These are phyloP conservation scores for Macroventuria anomochaeta DNA, from an alignment of 2,329 filamentous ascomycete genomes.

Conservation along the genomic window DNA sequence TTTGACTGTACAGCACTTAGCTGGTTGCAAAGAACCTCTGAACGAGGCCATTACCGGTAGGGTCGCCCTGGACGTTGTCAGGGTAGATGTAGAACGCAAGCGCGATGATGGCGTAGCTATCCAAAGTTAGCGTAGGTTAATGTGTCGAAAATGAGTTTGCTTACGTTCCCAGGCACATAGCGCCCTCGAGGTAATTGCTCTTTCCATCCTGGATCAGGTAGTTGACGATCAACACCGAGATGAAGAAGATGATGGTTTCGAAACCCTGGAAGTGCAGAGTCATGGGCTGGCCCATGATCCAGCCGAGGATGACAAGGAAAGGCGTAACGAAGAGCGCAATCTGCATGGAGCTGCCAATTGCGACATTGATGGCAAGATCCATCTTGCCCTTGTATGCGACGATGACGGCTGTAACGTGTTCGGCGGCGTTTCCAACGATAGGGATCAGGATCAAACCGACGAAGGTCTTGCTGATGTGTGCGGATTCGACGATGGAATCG, in stretches of 20 bases:
- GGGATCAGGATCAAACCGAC: slow-evolving; percentile 64
- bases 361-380: slow-evolving; percentile 63
- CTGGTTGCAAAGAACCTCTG: slow-evolving; percentile 35
- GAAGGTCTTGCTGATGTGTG: slow-evolving; percentile 62
- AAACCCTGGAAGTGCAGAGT: slow-evolving; percentile 85
- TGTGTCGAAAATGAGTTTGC: slow-evolving; percentile 14
- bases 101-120: slow-evolving; percentile 64
- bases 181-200: slow-evolving; percentile 86
- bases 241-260: slow-evolving; percentile 85
- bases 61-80: slow-evolving; percentile 53
- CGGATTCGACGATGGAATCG: slow-evolving; percentile 59
- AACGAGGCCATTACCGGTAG: slow-evolving; percentile 36
- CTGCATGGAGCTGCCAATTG: slow-evolving; percentile 61
- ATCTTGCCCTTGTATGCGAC: slow-evolving; percentile 65
- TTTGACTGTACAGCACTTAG: slow-evolving; percentile 8
- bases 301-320: slow-evolving; percentile 63
- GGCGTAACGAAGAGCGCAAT: slow-evolving; percentile 66
- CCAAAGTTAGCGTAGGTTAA: slow-evolving; percentile 8
- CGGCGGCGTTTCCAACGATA: slow-evolving; percentile 64
- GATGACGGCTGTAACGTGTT: slow-evolving; percentile 62
- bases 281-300: slow-evolving; percentile 61
- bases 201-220: slow-evolving; percentile 85
- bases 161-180: slow-evolving; percentile 60
- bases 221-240: slow-evolving; percentile 84
- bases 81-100: slow-evolving; percentile 68